Percentiles rank a stretch among this genome's conserved stretches.
These are phyloP conservation scores for Neopestalotiopsis rosae DNA, from an alignment of 2,329 filamentous ascomycete species.

Conservation along the genomic window DNA sequence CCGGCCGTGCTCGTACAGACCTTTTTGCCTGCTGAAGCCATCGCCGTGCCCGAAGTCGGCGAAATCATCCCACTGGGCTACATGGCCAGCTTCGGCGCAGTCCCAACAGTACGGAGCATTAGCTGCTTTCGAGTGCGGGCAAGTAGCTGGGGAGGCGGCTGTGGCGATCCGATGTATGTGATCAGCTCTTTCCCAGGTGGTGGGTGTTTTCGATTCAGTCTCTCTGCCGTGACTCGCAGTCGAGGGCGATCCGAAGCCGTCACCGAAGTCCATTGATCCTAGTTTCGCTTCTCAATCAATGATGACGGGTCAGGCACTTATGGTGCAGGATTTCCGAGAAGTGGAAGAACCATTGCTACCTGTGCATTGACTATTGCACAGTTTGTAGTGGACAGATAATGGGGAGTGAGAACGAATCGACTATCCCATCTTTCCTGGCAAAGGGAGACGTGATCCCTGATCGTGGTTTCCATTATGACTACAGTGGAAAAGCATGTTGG, in stretches of 20 bases:
- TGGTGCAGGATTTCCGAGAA: not conserved
- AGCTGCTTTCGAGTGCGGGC: not conserved
- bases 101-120: not conserved
- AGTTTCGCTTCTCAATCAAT: not conserved
- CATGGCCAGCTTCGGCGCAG: constrained; percentile 7
- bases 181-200: not conserved
- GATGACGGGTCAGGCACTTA: not conserved
- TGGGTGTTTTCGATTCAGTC: not conserved
- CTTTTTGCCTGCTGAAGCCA: not conserved
- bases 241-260: not conserved
- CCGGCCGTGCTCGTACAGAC: not conserved
- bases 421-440: not conserved
- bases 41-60: not conserved
- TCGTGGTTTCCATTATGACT: not conserved
- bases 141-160: not conserved
- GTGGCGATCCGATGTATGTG: not conserved
- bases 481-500: not conserved
- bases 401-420: not conserved
- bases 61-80: not conserved
- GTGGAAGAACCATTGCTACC: not conserved
- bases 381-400: not conserved
- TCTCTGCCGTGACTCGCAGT: not conserved
- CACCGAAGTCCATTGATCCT: not conserved
- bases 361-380: not conserved
- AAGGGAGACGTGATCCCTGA: not conserved